Percentiles rank a stretch among this genome's conserved stretches.
phyloP scores from a whole-genome alignment of 2,329 filamentous ascomycete genomes.

The Ophidiomyces ophidiicola region DNA sequence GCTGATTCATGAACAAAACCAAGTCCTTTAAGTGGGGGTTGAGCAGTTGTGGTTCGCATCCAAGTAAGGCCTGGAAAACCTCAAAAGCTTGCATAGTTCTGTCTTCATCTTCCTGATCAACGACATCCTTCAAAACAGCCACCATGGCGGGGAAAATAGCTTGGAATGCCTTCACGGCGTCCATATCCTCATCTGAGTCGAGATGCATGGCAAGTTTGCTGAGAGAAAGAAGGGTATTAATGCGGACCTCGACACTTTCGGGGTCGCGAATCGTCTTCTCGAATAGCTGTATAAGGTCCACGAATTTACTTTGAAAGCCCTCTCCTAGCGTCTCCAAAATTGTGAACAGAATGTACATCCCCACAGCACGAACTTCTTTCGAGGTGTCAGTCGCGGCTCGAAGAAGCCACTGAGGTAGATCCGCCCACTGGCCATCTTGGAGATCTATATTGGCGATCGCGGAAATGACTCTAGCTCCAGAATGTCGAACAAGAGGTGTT shows the following conservation, averaged over 20 bases:
- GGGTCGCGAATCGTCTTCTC: conserved; percentile 77
- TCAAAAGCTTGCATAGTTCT: conserved; percentile 84
- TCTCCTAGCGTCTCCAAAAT: conserved; percentile 80
- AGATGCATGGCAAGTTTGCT: conserved; percentile 78
- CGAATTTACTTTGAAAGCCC: conserved; percentile 67
- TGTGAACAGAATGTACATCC: conserved; percentile 84
- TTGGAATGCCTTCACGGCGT: conserved; percentile 63
- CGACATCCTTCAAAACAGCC: conserved; percentile 69
- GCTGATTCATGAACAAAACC: conserved; percentile 83
- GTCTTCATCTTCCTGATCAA: conserved; percentile 72
- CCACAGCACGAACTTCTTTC: conserved; percentile 73
- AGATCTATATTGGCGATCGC: conserved; percentile 78
- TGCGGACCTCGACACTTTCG: conserved; percentile 79
- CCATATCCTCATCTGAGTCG: conserved; percentile 71
- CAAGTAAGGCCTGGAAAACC: conserved; percentile 89
- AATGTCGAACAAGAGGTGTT: conserved; percentile 65
- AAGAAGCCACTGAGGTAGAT: conserved; percentile 66
- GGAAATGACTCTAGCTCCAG: conserved; percentile 75
- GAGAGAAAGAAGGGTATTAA: conserved; percentile 87
- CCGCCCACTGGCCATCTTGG: conserved; percentile 70
- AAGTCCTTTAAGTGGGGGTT: conserved; percentile 80
- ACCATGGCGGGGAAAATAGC: conserved; percentile 78
- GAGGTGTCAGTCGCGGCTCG: conserved; percentile 65
- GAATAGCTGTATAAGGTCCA: conserved; percentile 72
- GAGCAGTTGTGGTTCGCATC: conserved; percentile 74